Evolutionary conservation across 2,329 filamentous ascomycete genomes (phyloP).

Genomic region (Pleurostoma richardsiae): DNA sequence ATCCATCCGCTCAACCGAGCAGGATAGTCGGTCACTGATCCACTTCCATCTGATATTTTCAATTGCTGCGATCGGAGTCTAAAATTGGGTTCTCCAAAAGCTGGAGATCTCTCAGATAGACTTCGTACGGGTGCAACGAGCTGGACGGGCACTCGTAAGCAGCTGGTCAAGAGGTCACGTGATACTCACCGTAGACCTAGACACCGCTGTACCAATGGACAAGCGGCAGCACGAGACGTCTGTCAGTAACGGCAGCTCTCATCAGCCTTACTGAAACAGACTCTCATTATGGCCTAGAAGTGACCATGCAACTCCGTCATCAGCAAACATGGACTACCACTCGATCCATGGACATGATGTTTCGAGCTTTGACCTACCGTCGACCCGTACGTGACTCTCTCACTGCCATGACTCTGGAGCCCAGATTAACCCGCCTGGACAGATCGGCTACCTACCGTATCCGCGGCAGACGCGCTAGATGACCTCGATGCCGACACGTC

Average conservation of each 20-base stretch:
- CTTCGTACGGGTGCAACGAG: too few species aligned
- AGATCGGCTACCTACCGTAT: slow-evolving; percentile 76
- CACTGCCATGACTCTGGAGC: slow-evolving; percentile 2
- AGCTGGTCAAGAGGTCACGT: background rate
- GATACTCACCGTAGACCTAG: background rate
- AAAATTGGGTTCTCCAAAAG: too few species aligned
- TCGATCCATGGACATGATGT: slow-evolving; percentile 55
- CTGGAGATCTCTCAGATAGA: too few species aligned
- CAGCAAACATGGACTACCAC: slow-evolving; percentile 48
- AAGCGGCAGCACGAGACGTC: background rate
- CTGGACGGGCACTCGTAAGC: too few species aligned
- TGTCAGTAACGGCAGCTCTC: background rate
- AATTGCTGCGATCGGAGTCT: too few species aligned
- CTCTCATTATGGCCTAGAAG: background rate
- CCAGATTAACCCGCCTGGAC: slow-evolving; percentile 4
- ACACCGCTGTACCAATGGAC: too few species aligned
- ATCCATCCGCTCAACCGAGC: too few species aligned
- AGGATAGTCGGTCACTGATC: too few species aligned
- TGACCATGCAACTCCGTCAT: background rate
- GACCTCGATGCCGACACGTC: slow-evolving; percentile 47
- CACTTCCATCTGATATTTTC: too few species aligned
- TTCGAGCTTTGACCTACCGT: slow-evolving; percentile 53
- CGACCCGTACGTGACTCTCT: slow-evolving; percentile 41
- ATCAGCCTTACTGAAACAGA: background rate
- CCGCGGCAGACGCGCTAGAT: slow-evolving; percentile 67